phyloP scores from a whole-genome alignment of 352 stramenopile species.

The Globisporangium nodosum region DNA sequence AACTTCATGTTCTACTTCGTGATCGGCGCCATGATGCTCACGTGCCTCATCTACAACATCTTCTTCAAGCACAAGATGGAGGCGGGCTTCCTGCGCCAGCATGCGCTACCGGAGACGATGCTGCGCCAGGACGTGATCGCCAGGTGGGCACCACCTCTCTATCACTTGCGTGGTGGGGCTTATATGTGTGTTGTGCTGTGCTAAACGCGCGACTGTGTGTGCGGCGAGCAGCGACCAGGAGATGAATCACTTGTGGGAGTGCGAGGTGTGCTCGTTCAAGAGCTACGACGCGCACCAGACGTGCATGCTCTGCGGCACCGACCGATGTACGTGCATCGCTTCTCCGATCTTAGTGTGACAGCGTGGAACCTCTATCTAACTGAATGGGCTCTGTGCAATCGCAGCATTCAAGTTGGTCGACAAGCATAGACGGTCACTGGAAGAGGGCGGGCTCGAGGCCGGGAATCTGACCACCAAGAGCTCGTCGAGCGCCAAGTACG shows the following conservation, averaged over 20 bases:
- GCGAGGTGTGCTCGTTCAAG: conserved; percentile 91
- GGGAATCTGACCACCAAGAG: conserved; percentile 29
- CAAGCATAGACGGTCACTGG: conserved; percentile 21
- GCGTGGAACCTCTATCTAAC: not conserved
- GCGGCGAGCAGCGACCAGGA: conserved; percentile 54
- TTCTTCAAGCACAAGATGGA: conserved; percentile 86
- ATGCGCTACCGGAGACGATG: conserved; percentile 77
- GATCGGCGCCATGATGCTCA: conserved; percentile 84
- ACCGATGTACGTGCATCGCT: conserved; percentile 35
- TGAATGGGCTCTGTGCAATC: not conserved
- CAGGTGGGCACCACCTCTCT: conserved; percentile 19
- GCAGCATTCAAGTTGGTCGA: conserved; percentile 66
- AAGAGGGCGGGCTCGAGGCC: conserved; percentile 26
- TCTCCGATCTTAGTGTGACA: not conserved
- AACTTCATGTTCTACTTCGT: conserved; percentile 90
- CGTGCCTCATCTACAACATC: conserved; percentile 85
- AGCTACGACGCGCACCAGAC: conserved; percentile 85
- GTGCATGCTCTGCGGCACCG: conserved; percentile 88
- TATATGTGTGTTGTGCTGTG: not conserved
- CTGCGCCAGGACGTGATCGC: conserved; percentile 84
- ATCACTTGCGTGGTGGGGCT: not conserved
- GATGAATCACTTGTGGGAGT: conserved; percentile 85
- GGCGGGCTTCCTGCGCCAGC: conserved; percentile 58
- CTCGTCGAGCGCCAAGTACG: conserved; percentile 50
- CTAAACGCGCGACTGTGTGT: not conserved